These are phyloP conservation scores for Nemania sp. DNA, from an alignment of 2,329 filamentous ascomycete genomes.

Conservation along the genomic window DNA sequence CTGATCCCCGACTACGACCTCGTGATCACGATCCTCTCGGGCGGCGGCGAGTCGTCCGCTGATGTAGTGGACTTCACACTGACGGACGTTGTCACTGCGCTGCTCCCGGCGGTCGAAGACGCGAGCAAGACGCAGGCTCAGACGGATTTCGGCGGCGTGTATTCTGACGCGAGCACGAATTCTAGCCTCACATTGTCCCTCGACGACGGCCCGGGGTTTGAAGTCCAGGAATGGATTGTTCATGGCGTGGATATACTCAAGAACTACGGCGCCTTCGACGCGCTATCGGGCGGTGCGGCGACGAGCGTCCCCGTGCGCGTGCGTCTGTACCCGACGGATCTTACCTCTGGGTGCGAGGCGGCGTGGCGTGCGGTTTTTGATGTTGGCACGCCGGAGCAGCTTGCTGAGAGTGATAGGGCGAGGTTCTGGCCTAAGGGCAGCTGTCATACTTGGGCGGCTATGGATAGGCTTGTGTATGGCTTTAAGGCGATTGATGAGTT, in stretches of 20 bases:
- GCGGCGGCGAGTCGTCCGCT: constrained; percentile 30
- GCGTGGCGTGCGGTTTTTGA: constrained; percentile 35
- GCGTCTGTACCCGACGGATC: constrained; percentile 34
- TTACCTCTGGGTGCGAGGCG: constrained; percentile 15
- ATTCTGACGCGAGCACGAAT: constrained; percentile 43
- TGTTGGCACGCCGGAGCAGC: constrained; percentile 27
- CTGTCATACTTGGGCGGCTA: constrained; percentile 33
- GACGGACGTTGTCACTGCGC: constrained; percentile 37
- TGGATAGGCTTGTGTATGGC: constrained; percentile 36
- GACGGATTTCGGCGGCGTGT: constrained; percentile 43
- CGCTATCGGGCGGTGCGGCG: constrained; percentile 25
- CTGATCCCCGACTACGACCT: constrained; percentile 42
- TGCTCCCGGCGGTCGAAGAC: constrained; percentile 48
- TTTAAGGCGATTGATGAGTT: constrained; percentile 37
- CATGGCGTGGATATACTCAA: constrained; percentile 46
- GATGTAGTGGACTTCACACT: constrained; percentile 30
- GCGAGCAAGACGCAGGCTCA: constrained; percentile 44
- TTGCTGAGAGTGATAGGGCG: constrained; percentile 27
- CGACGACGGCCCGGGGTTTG: constrained; percentile 46
- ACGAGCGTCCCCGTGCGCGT: constrained; percentile 23
- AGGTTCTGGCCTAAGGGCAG: constrained; percentile 33
- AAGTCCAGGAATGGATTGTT: constrained; percentile 44
- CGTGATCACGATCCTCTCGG: constrained; percentile 36
- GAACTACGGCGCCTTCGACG: constrained; percentile 37
- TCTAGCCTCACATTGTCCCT: constrained; percentile 45